Evolutionary conservation across 345 rosid species (phyloP), one percentile per base, ranked within the genome.

Genomic region (Sonneratia alba): DNA sequence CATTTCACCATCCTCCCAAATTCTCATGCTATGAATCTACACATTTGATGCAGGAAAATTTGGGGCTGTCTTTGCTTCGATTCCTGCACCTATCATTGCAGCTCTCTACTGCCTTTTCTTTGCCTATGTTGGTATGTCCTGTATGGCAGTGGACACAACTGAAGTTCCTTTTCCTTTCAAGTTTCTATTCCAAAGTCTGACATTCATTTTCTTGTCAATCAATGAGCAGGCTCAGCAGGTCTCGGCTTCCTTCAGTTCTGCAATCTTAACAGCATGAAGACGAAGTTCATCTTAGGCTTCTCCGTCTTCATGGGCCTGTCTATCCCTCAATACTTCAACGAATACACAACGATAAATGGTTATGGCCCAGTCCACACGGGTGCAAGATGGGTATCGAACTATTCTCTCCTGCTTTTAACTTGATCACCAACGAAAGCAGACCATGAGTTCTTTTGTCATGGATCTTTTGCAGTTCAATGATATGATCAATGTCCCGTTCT

Each of bases 401-500:
- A 56, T 36, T 36, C 56, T 14, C 5, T 18, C 6, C 51, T 47
- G 18, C 19, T 21, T 3, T 11, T 59, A 15, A 7, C 59, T 32
- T 32, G 22, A 21, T 8, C 6, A 43, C 9, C 16, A 67, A 1
- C 21, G 0, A 19, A 40, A 67, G 0, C 8, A 37, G 7, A 37
- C 27, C 3, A 12, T 14, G 36, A 45, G 14, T 40, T 7, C n/a
- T 16, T 16, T 8, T 19, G 1, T 3, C 59, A 27, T 40, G 21
- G 9, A 7, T 74, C 64, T 55, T 78, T 69, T 75, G 80, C 90
- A 95, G 99, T 95, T 95, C 86, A 95, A 95, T 70, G 99, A 95
- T 81, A 95, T 95, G 91, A 79, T 90, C 70, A 95, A 95, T 71
- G 97, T 90, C 73, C 96, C 99, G 3, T 87, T 87, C 81, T 90